Conservation (phyloP, 176 grass and related monocot genomes). For the Otatea glauca region DNA sequence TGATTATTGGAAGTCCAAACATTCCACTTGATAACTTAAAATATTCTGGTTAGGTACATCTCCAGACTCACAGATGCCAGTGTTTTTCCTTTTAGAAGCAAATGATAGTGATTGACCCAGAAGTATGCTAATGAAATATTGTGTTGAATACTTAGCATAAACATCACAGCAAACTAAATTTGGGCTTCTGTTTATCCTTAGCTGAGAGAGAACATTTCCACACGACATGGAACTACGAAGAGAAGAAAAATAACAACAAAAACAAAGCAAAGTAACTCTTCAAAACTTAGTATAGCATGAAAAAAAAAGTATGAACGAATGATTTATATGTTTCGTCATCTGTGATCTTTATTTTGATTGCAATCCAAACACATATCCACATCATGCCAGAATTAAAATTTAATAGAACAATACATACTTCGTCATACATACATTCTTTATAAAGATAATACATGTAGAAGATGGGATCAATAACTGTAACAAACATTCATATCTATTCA, state of each 20-base stretch:
- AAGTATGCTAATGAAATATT: slow-evolving; percentile 8
- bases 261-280: neutral
- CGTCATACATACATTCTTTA: slow-evolving; percentile 28
- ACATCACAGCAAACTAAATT: neutral
- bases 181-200: neutral
- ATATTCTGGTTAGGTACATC: slow-evolving; percentile 19
- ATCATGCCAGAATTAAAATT: neutral
- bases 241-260: slow-evolving; percentile 10
- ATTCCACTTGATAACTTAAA: slow-evolving; percentile 38
- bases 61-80: slow-evolving; percentile 34
- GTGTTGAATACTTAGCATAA: slow-evolving; percentile 25
- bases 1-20: slow-evolving; percentile 17
- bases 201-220: neutral
- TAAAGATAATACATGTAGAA: slow-evolving; percentile 20
- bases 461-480: neutral
- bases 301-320: neutral
- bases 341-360: neutral
- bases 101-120: slow-evolving; percentile 16
- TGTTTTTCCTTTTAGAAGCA: neutral
- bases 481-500: neutral
- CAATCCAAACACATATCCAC: neutral
- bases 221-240: neutral
- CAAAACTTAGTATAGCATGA: slow-evolving; percentile 5
- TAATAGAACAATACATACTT: neutral
- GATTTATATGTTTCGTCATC: neutral